Conservation (phyloP, 2,329 filamentous ascomycete genomes). For the Exophiala viscosa region DNA sequence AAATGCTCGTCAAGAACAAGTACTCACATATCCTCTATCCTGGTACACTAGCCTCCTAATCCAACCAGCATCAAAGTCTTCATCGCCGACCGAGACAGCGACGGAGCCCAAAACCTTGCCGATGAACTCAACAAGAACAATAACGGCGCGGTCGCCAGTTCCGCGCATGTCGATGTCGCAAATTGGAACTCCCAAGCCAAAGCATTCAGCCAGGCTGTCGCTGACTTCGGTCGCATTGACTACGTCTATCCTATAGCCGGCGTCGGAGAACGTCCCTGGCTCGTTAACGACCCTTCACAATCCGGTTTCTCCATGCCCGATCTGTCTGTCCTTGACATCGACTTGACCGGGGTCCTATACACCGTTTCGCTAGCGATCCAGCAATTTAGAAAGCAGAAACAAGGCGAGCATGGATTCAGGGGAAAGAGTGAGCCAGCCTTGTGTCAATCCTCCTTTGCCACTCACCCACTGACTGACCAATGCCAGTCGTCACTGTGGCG, state of each 20-base stretch:
- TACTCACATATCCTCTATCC: background rate
- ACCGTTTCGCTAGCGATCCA: slow-evolving; percentile 42
- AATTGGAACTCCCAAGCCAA: slow-evolving; percentile 26
- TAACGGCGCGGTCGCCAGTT: slow-evolving; percentile 11
- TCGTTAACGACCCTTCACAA: slow-evolving; percentile 28
- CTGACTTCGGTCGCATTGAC: slow-evolving; percentile 36
- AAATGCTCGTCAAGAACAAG: slow-evolving; percentile 29
- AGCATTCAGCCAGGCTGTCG: slow-evolving; percentile 36
- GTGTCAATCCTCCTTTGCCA: background rate
- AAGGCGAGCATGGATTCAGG: slow-evolving; percentile 32
- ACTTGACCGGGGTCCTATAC: slow-evolving; percentile 43
- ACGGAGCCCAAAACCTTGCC: slow-evolving; percentile 21
- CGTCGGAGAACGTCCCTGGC: slow-evolving; percentile 39
- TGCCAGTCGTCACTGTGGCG: slow-evolving; percentile 31
- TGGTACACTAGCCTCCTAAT: slow-evolving; percentile 1
- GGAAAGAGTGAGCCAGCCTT: slow-evolving; percentile 36
- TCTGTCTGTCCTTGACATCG: slow-evolving; percentile 38
- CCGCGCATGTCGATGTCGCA: slow-evolving; percentile 20
- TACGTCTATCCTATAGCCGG: slow-evolving; percentile 42
- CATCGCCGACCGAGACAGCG: slow-evolving; percentile 29
- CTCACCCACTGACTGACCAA: background rate
- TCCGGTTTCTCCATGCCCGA: slow-evolving; percentile 38
- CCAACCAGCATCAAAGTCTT: slow-evolving; percentile 29
- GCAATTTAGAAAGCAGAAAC: slow-evolving; percentile 42
- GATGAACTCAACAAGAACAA: slow-evolving; percentile 24